Evolutionary conservation across 2,329 filamentous ascomycete genomes (phyloP).

Genomic region (Pochonia chlamydosporia): DNA sequence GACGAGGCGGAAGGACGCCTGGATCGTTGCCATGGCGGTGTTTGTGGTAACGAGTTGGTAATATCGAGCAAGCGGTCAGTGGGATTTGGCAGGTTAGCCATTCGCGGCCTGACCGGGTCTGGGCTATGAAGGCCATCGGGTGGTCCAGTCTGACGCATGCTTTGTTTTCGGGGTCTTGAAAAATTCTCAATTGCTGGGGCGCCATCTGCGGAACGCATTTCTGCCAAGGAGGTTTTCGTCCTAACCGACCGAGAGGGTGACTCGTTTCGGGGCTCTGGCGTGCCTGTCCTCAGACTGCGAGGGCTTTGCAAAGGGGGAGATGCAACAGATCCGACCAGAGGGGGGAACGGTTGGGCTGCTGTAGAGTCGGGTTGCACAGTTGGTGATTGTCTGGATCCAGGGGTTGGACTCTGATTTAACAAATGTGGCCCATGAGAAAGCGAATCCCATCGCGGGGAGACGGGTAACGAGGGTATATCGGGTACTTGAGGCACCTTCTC

Average conservation of each 20-base stretch:
- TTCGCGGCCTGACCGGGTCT: conserved; percentile 25
- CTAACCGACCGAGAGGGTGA: conserved; percentile 24
- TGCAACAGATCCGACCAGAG: neutral
- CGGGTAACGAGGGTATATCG: conserved; percentile 28
- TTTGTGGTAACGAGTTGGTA: conserved; percentile 19
- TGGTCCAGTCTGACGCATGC: conserved; percentile 37
- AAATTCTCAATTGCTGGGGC: conserved; percentile 47
- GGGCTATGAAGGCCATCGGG: conserved; percentile 9
- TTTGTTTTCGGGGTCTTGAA: conserved; percentile 52
- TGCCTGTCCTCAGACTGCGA: conserved; percentile 3
- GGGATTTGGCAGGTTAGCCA: conserved; percentile 18
- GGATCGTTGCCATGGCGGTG: conserved; percentile 35
- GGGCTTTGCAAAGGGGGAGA: conserved; percentile 13
- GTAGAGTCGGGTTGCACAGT: conserved; percentile 1
- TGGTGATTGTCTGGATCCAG: conserved; percentile 1
- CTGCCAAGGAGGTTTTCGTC: conserved; percentile 25
- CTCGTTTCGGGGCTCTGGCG: conserved; percentile 19
- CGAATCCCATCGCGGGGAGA: conserved; percentile 41
- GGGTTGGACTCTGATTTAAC: conserved; percentile 10
- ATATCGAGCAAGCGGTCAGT: conserved; percentile 25
- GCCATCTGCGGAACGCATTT: conserved; percentile 29
- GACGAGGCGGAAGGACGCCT: conserved; percentile 44
- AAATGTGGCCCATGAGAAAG: conserved; percentile 22
- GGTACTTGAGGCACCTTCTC: conserved; percentile 12
- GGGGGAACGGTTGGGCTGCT: conserved; percentile 1